Percentiles rank a stretch among this genome's conserved stretches.
Conservation (phyloP, 2,329 filamentous ascomycete species). For the Lasiodiplodia hormozganensis region DNA sequence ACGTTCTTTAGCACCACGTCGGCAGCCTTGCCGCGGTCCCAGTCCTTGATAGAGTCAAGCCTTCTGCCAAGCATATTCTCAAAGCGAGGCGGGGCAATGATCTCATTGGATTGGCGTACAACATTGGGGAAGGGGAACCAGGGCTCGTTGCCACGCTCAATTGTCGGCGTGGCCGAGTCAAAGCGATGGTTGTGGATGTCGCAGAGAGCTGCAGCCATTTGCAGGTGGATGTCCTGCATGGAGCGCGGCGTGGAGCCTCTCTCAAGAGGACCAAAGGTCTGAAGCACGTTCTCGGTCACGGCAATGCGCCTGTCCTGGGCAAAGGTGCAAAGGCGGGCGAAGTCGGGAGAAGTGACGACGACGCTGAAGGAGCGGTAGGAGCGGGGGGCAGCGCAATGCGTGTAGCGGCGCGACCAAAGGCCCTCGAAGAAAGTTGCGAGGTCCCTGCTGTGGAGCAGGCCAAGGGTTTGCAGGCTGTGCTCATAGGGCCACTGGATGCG, state of each 20-base stretch:
- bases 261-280: conserved; percentile 4
- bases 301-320: conserved; percentile 3
- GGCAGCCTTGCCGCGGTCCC: conserved; percentile 8
- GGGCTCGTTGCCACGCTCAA: conserved; percentile 16
- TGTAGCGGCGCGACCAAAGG: conserved; percentile 19
- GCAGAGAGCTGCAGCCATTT: conserved; percentile 6
- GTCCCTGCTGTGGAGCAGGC: conserved; percentile 1
- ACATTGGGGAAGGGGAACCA: conserved; percentile 27
- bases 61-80: conserved; percentile 8
- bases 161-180: not conserved
- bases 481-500: conserved; percentile 15
- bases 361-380: conserved; percentile 21
- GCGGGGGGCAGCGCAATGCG: not conserved
- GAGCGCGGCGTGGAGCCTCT: not conserved
- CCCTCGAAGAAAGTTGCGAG: conserved; percentile 3
- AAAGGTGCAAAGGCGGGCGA: conserved; percentile 9
- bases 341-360: not conserved
- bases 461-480: conserved; percentile 2
- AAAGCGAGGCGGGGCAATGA: not conserved
- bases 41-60: conserved; percentile 4
- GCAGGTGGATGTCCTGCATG: conserved; percentile 12
- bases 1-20: not conserved
- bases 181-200: conserved; percentile 16
- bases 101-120: conserved; percentile 15
- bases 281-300: conserved; percentile 14